Percentiles rank a stretch among this genome's conserved stretches.
phyloP scores from a whole-genome alignment of 441 rosid genomes.

The Erodium texanum region DNA sequence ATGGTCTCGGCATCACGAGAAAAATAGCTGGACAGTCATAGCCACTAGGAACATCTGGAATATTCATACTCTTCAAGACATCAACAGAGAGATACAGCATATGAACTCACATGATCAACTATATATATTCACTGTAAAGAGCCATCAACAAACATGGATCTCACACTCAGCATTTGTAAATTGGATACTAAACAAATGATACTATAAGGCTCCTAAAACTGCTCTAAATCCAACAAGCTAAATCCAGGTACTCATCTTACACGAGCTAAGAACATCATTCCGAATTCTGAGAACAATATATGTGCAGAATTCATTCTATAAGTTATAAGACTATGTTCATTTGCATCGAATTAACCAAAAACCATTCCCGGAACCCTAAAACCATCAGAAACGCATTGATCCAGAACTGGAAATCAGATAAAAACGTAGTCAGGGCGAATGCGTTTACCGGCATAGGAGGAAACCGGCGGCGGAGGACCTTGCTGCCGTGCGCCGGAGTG shows the following conservation, averaged over 20 bases:
- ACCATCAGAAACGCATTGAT: neutral
- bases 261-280: neutral
- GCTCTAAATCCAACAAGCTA: neutral
- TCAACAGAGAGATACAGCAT: no score
- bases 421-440: neutral
- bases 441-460: neutral
- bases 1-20: no score
- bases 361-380: neutral
- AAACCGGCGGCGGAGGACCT: neutral
- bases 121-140: neutral
- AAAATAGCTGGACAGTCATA: no score
- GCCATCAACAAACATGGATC: neutral
- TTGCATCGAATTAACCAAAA: neutral
- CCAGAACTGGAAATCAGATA: neutral
- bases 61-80: no score
- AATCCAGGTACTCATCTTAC: neutral
- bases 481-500: neutral
- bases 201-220: neutral
- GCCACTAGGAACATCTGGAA: no score
- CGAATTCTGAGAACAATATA: neutral
- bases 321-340: neutral
- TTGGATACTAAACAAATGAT: neutral
- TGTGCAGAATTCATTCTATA: neutral
- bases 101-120: neutral
- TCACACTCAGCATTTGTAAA: no score